Percentiles rank a stretch among this genome's conserved stretches.
phyloP scores from a whole-genome alignment of 352 stramenopile genomes.

The Phytopythium kandeliae region DNA sequence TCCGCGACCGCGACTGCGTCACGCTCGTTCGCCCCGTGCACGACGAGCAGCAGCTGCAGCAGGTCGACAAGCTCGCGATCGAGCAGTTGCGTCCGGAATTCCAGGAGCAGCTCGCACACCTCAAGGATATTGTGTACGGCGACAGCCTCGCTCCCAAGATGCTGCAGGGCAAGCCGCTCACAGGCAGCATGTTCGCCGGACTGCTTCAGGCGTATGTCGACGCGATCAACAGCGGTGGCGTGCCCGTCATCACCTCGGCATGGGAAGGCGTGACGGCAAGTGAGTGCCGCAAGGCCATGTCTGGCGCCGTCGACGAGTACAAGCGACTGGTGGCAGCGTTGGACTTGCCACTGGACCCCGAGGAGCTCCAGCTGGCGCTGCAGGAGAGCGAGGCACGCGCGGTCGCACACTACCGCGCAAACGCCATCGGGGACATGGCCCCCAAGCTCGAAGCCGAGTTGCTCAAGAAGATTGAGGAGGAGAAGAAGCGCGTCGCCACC shows the following conservation, averaged over 20 bases:
- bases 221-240: conserved; percentile 83
- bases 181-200: conserved; percentile 80
- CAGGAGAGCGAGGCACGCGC: conserved; percentile 52
- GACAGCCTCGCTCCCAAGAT: conserved; percentile 76
- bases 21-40: conserved; percentile 73
- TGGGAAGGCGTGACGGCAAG: conserved; percentile 82
- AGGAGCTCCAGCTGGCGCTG: conserved; percentile 53
- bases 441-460: conserved; percentile 62
- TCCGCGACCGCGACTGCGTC: conserved; percentile 67
- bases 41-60: conserved; percentile 68
- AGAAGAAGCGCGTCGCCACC: conserved; percentile 35
- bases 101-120: conserved; percentile 48
- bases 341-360: conserved; percentile 61
- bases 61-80: conserved; percentile 66
- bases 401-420: conserved; percentile 46
- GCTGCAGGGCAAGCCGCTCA: conserved; percentile 71
- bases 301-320: conserved; percentile 50
- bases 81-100: conserved; percentile 73
- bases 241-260: conserved; percentile 83
- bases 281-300: conserved; percentile 77
- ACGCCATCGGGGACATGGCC: conserved; percentile 63
- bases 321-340: conserved; percentile 51
- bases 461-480: conserved; percentile 59
- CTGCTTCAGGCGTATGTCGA: conserved; percentile 81
- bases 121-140: conserved; percentile 71